A percentile compares a stretch with the other conserved stretches of the same genome.
These are phyloP conservation scores for Ceratocystis colombiana DNA, from an alignment of 2,329 filamentous ascomycete genomes.

Conservation along the genomic window DNA sequence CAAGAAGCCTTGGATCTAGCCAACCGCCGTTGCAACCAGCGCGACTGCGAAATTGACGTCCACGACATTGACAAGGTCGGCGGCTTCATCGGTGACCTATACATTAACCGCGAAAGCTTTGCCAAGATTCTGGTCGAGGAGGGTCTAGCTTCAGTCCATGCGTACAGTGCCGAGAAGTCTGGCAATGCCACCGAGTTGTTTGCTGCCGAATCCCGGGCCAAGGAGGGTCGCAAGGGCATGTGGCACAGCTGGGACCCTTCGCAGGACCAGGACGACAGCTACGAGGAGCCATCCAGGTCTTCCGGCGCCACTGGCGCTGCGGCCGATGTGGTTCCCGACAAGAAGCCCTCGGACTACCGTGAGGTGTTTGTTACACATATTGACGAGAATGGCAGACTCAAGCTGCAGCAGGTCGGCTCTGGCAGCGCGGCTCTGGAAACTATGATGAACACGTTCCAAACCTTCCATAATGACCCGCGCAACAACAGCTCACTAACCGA, in stretches of 20 bases:
- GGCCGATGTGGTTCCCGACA: constrained; percentile 46
- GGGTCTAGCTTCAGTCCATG: constrained; percentile 82
- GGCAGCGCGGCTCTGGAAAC: constrained; percentile 77
- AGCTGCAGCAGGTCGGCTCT: constrained; percentile 81
- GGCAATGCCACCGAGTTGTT: constrained; percentile 81
- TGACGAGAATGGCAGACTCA: constrained; percentile 69
- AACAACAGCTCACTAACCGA: constrained; percentile 67
- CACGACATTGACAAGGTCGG: constrained; percentile 93
- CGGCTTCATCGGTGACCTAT: constrained; percentile 91
- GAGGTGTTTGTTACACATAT: constrained; percentile 89
- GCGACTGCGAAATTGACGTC: constrained; percentile 92
- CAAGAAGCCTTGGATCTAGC: constrained; percentile 91
- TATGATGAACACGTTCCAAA: constrained; percentile 82
- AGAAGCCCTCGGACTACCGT: constrained; percentile 73
- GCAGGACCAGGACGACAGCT: constrained; percentile 59
- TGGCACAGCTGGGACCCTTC: constrained; percentile 95
- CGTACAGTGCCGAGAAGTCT: constrained; percentile 91
- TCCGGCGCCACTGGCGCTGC: constrained; percentile 43
- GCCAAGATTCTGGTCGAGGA: constrained; percentile 89
- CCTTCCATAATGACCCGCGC: constrained; percentile 64
- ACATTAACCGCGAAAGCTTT: constrained; percentile 90
- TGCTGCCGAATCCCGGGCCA: constrained; percentile 77
- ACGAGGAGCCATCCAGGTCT: constrained; percentile 42
- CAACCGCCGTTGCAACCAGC: constrained; percentile 77
- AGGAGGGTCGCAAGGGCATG: constrained; percentile 75